A percentile compares a stretch with the other conserved stretches of the same genome.
These are phyloP conservation scores for Cylindricascospora bacillispora DNA, from an alignment of 1,139 yeast genomes.

Conservation along the genomic window DNA sequence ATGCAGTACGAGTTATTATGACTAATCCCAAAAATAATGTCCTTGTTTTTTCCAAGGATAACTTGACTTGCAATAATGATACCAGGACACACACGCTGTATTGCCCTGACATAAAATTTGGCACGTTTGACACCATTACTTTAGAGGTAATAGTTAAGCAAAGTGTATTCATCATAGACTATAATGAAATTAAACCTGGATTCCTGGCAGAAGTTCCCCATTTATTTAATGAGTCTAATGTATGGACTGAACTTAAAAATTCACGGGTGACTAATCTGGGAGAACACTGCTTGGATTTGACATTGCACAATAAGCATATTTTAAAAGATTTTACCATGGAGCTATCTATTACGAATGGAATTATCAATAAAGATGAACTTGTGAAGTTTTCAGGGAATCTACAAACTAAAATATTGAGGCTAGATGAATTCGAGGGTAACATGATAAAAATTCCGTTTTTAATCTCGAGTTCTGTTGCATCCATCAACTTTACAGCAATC, in stretches of 20 bases:
- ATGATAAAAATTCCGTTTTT: no score
- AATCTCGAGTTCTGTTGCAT: no score
- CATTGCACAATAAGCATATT: neutral
- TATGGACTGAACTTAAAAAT: slow-evolving; percentile 9
- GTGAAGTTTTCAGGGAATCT: no score
- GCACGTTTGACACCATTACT: slow-evolving; percentile 13
- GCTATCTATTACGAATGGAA: neutral
- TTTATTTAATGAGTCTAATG: slow-evolving; percentile 9
- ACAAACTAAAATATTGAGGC: no score
- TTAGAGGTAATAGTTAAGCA: no score
- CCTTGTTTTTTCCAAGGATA: slow-evolving; percentile 8
- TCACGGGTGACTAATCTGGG: slow-evolving; percentile 11
- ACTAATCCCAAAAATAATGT: slow-evolving; percentile 11
- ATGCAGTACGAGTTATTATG: slow-evolving; percentile 11
- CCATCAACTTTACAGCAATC: no score
- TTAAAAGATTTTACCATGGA: neutral
- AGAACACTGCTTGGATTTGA: slow-evolving; percentile 9
- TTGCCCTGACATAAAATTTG: slow-evolving; percentile 15
- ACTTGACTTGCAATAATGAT: slow-evolving; percentile 5
- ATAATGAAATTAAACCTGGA: no score
- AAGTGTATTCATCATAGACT: no score
- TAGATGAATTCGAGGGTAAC: no score
- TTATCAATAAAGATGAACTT: no score
- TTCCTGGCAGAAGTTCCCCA: no score
- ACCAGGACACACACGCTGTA: slow-evolving; percentile 7